Evolutionary conservation across 768 basidiomycete species (phyloP), one percentile per base, ranked within the genome.

Genomic region (Tylopilus sp.): DNA sequence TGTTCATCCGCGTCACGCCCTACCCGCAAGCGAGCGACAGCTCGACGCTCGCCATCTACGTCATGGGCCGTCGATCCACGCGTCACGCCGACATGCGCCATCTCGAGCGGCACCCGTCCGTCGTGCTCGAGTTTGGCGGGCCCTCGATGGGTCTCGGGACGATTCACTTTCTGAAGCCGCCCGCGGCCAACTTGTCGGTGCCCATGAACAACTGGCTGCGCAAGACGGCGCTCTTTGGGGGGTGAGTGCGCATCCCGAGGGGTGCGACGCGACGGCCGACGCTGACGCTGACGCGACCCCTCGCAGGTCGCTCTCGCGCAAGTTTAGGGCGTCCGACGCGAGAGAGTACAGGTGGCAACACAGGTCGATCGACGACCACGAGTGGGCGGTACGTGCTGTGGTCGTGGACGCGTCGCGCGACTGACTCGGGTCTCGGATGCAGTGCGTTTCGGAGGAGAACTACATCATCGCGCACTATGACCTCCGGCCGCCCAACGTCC

Each of bases 321-420:
- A 86, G 66, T 90, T 89, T 57, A 71, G 67, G 43, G 86, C 78
- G 16, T 83, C 82, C 36, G 85, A 89, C 64, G 86, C 86, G 30
- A 75, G 75, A 25, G 86, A 89, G 61, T 89, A 89, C 59, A 76
- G 76, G 64, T 90, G 87, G 87, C 77, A 78, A 26, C 73, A 82
- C 67, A 76, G 76, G 28, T 73, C 72, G 36, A 66, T 77, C 28
- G 73, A 75, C 9, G 82, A 78, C 17, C 86, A 87, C 53, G 86
- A 89, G 70, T 90, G 87, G 87, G 76, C 86, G 64, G 87, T 89
- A 66, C 65, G 87, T 78, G n/a, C 40, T 25, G 48, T 14, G 53
- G 46, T 14, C n/a, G n/a, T n/a, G n/a, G n/a, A n/a, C n/a, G 17
- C 34, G 34, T n/a, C 57, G 52, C 44, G 58, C 33, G 37, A 45